phyloP scores from a whole-genome alignment of 805 yeast genomes.

The Saccharomycopsis sp. region DNA sequence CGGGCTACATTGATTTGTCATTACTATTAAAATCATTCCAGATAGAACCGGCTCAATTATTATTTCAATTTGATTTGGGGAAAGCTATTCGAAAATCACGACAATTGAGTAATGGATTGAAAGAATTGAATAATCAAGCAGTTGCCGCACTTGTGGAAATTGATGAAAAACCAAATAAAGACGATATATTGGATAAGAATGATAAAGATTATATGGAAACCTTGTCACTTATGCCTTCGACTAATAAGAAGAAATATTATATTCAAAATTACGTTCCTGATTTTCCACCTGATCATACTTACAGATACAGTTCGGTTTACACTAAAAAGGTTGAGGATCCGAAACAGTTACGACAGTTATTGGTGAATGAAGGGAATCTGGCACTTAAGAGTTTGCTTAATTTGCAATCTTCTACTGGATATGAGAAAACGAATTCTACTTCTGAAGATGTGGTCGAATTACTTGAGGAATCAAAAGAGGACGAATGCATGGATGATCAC shows the following conservation, averaged over 20 bases:
- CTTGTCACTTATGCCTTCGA: slow-evolving; percentile 45
- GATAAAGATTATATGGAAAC: slow-evolving; percentile 13
- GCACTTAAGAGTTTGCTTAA: slow-evolving; percentile 59
- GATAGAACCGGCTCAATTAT: slow-evolving; percentile 11
- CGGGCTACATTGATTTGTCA: slow-evolving; percentile 18
- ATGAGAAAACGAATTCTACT: slow-evolving; percentile 9
- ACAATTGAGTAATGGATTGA: slow-evolving; percentile 5
- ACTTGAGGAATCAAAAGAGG: slow-evolving; percentile 17
- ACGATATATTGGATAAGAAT: slow-evolving; percentile 12
- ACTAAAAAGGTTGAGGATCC: slow-evolving; percentile 61
- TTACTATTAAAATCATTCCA: slow-evolving; percentile 10
- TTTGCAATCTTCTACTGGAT: slow-evolving; percentile 25
- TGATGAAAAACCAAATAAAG: not conserved
- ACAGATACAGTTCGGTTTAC: slow-evolving; percentile 66
- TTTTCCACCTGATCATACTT: slow-evolving; percentile 92
- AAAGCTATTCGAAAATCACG: slow-evolving; percentile 10
- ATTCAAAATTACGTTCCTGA: slow-evolving; percentile 78
- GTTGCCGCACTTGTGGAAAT: slow-evolving; percentile 1
- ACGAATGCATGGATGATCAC: too few species aligned
- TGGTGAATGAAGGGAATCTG: slow-evolving; percentile 73
- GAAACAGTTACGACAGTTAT: slow-evolving; percentile 56
- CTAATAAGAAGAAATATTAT: slow-evolving; percentile 34
- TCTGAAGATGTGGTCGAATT: slow-evolving; percentile 4
- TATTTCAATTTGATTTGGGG: slow-evolving; percentile 12
- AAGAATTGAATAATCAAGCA: not conserved